Percentiles rank a stretch among this genome's conserved stretches.
Evolutionary conservation across 2,329 filamentous ascomycete species (phyloP).

Genomic region (Aureobasidium lini): DNA sequence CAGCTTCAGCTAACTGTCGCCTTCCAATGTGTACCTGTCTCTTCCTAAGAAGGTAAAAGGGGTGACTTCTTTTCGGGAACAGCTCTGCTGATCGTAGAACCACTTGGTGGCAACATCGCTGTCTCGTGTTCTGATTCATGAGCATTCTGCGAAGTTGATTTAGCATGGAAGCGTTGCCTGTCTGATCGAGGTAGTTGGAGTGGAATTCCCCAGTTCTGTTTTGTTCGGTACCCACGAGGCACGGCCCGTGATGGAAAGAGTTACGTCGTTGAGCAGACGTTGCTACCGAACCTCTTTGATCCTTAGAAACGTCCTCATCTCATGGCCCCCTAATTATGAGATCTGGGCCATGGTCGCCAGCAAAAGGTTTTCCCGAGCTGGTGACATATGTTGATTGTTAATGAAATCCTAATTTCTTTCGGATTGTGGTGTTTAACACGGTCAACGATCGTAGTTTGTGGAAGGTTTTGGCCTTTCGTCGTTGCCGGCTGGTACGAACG

Average conservation of each 20-base stretch:
- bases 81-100: neutral
- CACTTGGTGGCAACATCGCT: neutral
- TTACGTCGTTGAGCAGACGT: neutral
- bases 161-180: neutral
- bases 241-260: neutral
- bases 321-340: neutral
- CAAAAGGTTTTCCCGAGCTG: neutral
- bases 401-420: too few species aligned
- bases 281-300: neutral
- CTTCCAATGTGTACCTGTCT: neutral
- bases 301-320: neutral
- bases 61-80: neutral
- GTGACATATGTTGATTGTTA: neutral
- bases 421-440: neutral
- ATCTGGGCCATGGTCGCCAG: neutral
- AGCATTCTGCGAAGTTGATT: neutral
- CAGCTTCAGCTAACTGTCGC: neutral
- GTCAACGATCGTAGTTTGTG: neutral
- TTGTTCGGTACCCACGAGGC: conserved; percentile 5
- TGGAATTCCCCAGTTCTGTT: neutral
- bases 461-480: neutral
- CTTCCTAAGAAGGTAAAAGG: neutral
- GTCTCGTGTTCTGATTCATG: neutral
- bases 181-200: too few species aligned
- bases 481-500: neutral